Evolutionary conservation across 345 rosid genomes (phyloP).

Genomic region (Heritiera fomes): DNA sequence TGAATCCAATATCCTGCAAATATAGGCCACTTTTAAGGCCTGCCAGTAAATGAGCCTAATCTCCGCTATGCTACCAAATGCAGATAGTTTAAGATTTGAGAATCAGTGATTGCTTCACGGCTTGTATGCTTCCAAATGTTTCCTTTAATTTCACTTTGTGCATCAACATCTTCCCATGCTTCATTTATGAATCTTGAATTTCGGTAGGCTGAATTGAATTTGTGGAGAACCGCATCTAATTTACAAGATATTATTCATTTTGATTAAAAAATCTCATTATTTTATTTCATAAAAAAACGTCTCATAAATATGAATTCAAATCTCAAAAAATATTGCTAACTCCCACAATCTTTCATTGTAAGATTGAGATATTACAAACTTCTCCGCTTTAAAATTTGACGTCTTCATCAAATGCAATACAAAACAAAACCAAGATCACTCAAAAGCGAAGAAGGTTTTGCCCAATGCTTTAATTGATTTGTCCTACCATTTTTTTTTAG

Average conservation of each 20-base stretch:
- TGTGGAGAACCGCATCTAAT: too few species aligned
- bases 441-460: background rate
- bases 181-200: background rate
- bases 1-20: background rate
- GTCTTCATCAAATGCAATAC: too few species aligned
- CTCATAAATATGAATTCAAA: too few species aligned
- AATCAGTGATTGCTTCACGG: background rate
- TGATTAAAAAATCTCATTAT: too few species aligned
- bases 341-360: too few species aligned
- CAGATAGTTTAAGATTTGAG: background rate
- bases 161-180: slow-evolving; percentile 1
- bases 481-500: background rate
- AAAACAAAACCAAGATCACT: too few species aligned
- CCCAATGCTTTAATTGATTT: background rate
- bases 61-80: background rate
- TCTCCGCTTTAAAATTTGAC: too few species aligned
- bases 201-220: background rate
- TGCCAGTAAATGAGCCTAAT: background rate
- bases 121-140: background rate
- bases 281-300: too few species aligned
- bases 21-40: background rate
- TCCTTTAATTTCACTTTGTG: background rate
- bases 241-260: too few species aligned
- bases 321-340: too few species aligned
- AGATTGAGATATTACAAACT: too few species aligned